Percentiles rank a stretch among this genome's conserved stretches.
Evolutionary conservation across 2,329 filamentous ascomycete genomes (phyloP).

Genomic region (Xenoacremonium recifei): DNA sequence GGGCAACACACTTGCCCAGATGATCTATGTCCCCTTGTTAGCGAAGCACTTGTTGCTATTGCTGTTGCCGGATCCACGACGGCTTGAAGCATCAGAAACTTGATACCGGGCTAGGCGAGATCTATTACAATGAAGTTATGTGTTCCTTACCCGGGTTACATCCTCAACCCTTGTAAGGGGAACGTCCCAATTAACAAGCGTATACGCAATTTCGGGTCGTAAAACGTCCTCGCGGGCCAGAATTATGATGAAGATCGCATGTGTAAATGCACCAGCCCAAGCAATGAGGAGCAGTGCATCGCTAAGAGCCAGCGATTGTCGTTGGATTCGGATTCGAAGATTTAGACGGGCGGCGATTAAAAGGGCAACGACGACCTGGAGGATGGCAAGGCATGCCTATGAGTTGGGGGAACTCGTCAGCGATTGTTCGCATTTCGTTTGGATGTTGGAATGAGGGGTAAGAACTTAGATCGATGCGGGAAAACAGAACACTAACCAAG

Average conservation of each 20-base stretch:
- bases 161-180: neutral
- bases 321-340: neutral
- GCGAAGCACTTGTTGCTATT: neutral
- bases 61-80: too few species aligned
- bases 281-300: neutral
- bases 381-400: too few species aligned
- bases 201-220: neutral
- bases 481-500: too few species aligned
- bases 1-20: slow-evolving; percentile 1
- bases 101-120: too few species aligned
- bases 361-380: too few species aligned
- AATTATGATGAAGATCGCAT: neutral
- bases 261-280: neutral
- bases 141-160: neutral
- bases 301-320: neutral
- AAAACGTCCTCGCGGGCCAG: neutral
- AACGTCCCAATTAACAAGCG: neutral
- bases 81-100: too few species aligned
- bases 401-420: too few species aligned
- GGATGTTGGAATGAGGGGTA: too few species aligned
- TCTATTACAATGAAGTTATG: too few species aligned
- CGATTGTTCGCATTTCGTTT: too few species aligned
- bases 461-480: too few species aligned
- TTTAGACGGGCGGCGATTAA: neutral
- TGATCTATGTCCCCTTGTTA: neutral